Percentiles rank a stretch among this genome's conserved stretches.
Conservation (phyloP, 2,329 filamentous ascomycete species). For the Epichloe brachyelytri region DNA sequence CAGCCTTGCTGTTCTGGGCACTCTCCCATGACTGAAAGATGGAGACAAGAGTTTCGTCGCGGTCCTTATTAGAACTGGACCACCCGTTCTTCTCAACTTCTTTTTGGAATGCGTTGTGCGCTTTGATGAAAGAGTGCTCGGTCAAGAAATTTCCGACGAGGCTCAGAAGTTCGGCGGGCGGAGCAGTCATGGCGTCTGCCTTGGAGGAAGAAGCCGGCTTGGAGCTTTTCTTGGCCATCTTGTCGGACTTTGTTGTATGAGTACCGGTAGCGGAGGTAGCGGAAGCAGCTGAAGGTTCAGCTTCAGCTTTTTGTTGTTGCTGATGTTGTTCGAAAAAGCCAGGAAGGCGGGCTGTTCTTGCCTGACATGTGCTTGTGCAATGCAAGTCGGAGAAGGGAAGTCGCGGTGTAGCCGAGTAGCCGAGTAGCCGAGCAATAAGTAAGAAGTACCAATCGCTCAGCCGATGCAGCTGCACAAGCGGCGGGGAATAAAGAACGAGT, state of each 20-base stretch:
- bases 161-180: slow-evolving; percentile 50
- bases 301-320: slow-evolving; percentile 4
- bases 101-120: slow-evolving; percentile 49
- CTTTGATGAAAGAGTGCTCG: slow-evolving; percentile 49
- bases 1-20: slow-evolving; percentile 12
- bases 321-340: slow-evolving; percentile 30
- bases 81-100: slow-evolving; percentile 44
- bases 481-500: neutral
- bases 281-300: neutral
- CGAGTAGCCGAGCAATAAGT: neutral
- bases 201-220: slow-evolving; percentile 10
- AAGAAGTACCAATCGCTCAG: neutral
- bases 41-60: slow-evolving; percentile 30
- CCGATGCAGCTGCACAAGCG: neutral
- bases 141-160: slow-evolving; percentile 55
- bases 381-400: slow-evolving; percentile 4
- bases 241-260: neutral
- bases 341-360: slow-evolving; percentile 22
- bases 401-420: neutral
- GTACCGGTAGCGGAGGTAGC: neutral
- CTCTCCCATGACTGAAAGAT: slow-evolving; percentile 39
- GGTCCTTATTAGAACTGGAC: slow-evolving; percentile 14
- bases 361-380: slow-evolving; percentile 18
- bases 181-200: slow-evolving; percentile 16
- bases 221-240: slow-evolving; percentile 24